phyloP scores from a whole-genome alignment of 306 rosid species.

The Phaseolus lunatus region DNA sequence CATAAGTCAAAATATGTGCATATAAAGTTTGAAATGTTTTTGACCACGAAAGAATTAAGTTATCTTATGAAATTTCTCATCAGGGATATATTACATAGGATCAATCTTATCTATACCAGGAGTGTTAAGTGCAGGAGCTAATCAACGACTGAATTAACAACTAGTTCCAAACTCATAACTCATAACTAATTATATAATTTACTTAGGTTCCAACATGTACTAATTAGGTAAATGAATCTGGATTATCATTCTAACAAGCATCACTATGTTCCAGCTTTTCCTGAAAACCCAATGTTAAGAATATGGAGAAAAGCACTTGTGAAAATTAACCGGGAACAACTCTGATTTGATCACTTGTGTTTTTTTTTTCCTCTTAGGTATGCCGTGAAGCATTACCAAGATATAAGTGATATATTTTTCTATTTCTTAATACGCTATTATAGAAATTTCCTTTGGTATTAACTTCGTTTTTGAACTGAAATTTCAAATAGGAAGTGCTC shows the following conservation, averaged over 20 bases:
- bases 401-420: neutral
- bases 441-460: neutral
- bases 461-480: neutral
- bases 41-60: neutral
- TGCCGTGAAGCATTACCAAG: neutral
- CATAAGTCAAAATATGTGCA: neutral
- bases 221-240: neutral
- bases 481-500: neutral
- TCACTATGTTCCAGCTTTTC: neutral
- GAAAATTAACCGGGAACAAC: too few relatives aligned
- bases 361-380: neutral
- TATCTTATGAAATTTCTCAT: neutral
- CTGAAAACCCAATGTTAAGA: neutral
- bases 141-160: neutral
- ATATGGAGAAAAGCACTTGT: too few relatives aligned
- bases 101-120: neutral
- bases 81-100: too few relatives aligned
- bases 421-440: neutral
- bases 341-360: too few relatives aligned
- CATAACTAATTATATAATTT: neutral
- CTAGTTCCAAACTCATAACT: neutral
- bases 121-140: neutral
- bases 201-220: neutral
- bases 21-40: neutral
- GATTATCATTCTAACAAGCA: neutral